Base-by-base conservation (phyloP, 352 stramenopile genomes). In the Phytopythium sindhum region DNA sequence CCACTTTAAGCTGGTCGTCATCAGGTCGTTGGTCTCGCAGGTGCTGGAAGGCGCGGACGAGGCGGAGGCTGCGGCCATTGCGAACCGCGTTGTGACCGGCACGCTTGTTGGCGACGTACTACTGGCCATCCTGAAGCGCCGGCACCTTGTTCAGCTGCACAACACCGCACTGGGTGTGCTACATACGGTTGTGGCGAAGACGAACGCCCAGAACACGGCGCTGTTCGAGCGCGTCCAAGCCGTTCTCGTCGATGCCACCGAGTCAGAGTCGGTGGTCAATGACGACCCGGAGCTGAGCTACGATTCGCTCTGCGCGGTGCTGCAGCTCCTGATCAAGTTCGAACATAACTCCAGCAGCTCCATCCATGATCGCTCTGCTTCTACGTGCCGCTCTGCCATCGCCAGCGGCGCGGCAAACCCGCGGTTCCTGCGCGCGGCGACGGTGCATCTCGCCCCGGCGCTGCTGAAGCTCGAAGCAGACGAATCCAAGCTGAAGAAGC, bases 1-100 rank as follows among this genome's bases (percentile, higher is more conserved):
- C 31, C 81, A 86, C 57, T 90, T 89, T 35, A 66, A 62, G 14
- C 42, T 86, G 10, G 77, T 88, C 23, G 68, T 59, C 11, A 47
- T 65, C 42, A 52, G 52, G 7, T 64, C 64, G 33, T 52, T 87
- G n/a, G 24, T 83, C 19, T 54, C 60, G 12, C 63, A 70, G 45
- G 60, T 64, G 33, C 41, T 85, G 2, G 63, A 77, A 44, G 55
- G 41, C 14, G 42, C 61, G 31, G 19, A n/a, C 5, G 57, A 39
- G 12, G 39, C 61, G 21, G 19, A 15, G 2, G 28, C 26, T 6
- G n/a, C 60, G 44, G n/a, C 57, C 23, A 37, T 44, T 8, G 47
- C 29, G 4, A 63, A 10, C 19, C 53, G 24, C 9, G 24, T 77
- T 4, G 59, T 73, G 14, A 29, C 2, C 21, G 51, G 65, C 29